Base-by-base conservation (phyloP, 2,329 filamentous ascomycete species). In the Chalara sp. region DNA sequence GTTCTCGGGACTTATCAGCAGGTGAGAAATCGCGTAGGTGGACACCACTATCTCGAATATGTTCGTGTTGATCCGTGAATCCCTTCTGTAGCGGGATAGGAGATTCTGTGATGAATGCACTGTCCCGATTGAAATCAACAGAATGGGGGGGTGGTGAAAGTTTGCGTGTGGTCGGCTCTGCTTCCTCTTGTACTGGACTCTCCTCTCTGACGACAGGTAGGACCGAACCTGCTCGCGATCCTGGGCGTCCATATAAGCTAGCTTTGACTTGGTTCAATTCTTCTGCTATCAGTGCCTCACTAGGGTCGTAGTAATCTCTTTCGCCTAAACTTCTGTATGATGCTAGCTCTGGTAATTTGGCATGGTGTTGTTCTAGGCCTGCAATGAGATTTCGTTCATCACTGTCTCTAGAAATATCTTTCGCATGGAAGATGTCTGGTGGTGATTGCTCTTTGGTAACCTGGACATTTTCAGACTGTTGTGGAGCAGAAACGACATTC, bases 11-110 rank as follows among this genome's bases (percentile, higher is more conserved):
- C 56, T 57, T 60, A 54, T 56, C 53, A 43, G 56, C 68, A 33
- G 63, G 62, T 5, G 62, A 63, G 30, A 67, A 70, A 40, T 79
- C 76, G 28, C 71, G 73, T 42, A 80, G 67, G 57, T 81, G 75
- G 32, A 81, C 73, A 30, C 76, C 79, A 63, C 80, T 83, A 59
- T 83, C 79, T 42, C 62, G 58, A 48, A 63, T 49, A 42, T 58
- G 55, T 41, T 64, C 61, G 50, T 62, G 56, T 32, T 54, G 40
- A 31, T 61, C 55, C 30, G 56, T 31, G 46, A 61, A 62, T 4
- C 54, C 53, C 12, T 21, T n/a, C 11, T 43, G 41, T 8, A 37
- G 43, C 47, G 67, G 66, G 39, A 68, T 67, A 11, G 76, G 71
- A 2, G 76, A 75, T 44, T 70, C 74, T 5, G 71, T 64, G 29